phyloP scores from a whole-genome alignment of 495 filamentous ascomycete species.

The Talaromyces trachyspermus region DNA sequence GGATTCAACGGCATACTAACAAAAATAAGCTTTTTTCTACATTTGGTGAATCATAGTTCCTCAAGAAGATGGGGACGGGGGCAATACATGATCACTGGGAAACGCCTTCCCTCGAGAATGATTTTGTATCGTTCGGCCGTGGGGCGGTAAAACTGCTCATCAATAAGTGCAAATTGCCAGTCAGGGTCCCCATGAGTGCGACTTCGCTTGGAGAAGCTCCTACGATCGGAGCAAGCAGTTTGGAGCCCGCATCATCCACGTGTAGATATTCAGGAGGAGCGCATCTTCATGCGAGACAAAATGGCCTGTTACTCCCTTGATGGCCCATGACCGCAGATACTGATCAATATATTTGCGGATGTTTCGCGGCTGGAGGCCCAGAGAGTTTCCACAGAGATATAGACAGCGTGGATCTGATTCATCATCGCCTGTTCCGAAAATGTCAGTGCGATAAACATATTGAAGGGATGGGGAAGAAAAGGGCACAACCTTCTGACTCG shows the following conservation, averaged over 20 bases:
- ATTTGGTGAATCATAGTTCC: too few relatives aligned
- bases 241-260: conserved; percentile 63
- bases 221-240: conserved; percentile 73
- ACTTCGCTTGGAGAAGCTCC: conserved; percentile 77
- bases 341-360: conserved; percentile 63
- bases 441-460: conserved; percentile 13
- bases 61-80: not conserved
- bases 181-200: conserved; percentile 88
- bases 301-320: conserved; percentile 89
- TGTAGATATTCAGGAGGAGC: conserved; percentile 69
- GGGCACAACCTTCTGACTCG: conserved; percentile 26
- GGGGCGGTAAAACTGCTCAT: conserved; percentile 85
- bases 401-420: conserved; percentile 46
- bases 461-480: conserved; percentile 6
- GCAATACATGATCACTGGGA: conserved; percentile 76
- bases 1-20: conserved; percentile 80
- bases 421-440: conserved; percentile 24
- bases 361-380: conserved; percentile 78
- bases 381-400: conserved; percentile 95
- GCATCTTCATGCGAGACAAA: conserved; percentile 76
- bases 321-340: conserved; percentile 82
- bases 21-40: too few relatives aligned
- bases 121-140: conserved; percentile 73
- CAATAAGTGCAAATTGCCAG: conserved; percentile 82
- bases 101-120: conserved; percentile 92